Base-by-base conservation (phyloP, 2,329 filamentous ascomycete species). In the Verticillium longisporum region DNA sequence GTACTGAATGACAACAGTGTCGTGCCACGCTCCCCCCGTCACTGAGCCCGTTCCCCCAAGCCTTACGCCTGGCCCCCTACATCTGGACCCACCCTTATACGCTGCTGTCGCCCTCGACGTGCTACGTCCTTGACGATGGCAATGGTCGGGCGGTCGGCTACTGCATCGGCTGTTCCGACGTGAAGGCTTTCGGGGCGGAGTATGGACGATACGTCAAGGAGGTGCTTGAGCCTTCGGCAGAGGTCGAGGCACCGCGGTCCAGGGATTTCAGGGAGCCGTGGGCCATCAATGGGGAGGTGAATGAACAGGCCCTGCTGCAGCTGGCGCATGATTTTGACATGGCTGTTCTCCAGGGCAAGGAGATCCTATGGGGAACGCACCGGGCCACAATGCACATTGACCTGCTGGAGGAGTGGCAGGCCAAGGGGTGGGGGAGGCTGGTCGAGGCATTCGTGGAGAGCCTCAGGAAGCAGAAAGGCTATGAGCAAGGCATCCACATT, bases 31-130 rank as follows among this genome's bases (percentile, higher is more conserved):
- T 82, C 18, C 78, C 78, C 3, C 75, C 76, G 0, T 75, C 74
- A 4, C 74, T 81, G n/a, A 41, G 66, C 32, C 55, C 66, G 18
- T 77, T 75, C 33, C 68, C 73, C 38, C 67, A 66, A 11, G 74
- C 73, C 5, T 63, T 65, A 56, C 71, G 70, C 18, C 71, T 80
- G 34, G 73, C 78, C 14, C 79, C 79, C 1, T 82, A 82, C 70
- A 65, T 82, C 67, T 83, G 80, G 80, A 80, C 78, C 9, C 79
- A 81, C 67, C 79, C 75, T 41, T 82, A 78, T 73, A 80, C 78
- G 15, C 71, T 75, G 65, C 76, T 82, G 62, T 78, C 72, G 9
- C 78, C 79, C 0, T 50, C 64, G 11, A 76, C 75, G 14, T 80
- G 78, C 72, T 77, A 79, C 68, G 75, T 82, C 11, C 74, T 83